Conservation (phyloP, 192 early-diverging fungal genomes). For the Fimicolochytrium jonesii region DNA sequence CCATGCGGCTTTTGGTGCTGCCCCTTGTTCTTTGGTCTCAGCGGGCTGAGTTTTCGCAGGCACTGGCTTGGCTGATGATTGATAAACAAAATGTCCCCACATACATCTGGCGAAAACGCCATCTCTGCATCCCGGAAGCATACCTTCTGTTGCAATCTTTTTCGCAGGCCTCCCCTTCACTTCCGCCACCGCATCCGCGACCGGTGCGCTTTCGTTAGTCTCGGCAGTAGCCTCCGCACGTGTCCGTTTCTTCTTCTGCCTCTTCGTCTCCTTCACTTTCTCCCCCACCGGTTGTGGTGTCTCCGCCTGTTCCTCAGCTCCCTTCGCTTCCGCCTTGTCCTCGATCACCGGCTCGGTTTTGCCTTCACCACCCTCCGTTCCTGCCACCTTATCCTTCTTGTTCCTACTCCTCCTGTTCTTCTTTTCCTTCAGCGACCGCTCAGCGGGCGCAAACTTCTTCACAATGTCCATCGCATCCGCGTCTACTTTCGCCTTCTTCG, state of each 20-base stretch:
- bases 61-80: too few species aligned
- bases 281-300: neutral
- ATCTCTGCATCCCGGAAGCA: neutral
- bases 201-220: neutral
- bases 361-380: neutral
- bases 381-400: constrained; percentile 2
- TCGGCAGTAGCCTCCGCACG: neutral
- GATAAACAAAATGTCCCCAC: neutral
- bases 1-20: constrained; percentile 34
- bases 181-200: neutral
- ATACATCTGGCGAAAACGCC: neutral
- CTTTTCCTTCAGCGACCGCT: neutral
- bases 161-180: neutral
- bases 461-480: neutral
- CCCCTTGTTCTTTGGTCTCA: too few species aligned
- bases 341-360: neutral
- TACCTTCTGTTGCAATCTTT: neutral
- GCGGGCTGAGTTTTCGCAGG: too few species aligned
- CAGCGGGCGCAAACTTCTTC: neutral
- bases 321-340: neutral
- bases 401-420: neutral
- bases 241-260: neutral
- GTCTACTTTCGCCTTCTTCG: neutral
- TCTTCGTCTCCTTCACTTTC: neutral
- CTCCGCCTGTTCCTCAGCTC: neutral